Evolutionary conservation across 148 eudicot species (phyloP).

Genomic region (Gaultheria prostrata): DNA sequence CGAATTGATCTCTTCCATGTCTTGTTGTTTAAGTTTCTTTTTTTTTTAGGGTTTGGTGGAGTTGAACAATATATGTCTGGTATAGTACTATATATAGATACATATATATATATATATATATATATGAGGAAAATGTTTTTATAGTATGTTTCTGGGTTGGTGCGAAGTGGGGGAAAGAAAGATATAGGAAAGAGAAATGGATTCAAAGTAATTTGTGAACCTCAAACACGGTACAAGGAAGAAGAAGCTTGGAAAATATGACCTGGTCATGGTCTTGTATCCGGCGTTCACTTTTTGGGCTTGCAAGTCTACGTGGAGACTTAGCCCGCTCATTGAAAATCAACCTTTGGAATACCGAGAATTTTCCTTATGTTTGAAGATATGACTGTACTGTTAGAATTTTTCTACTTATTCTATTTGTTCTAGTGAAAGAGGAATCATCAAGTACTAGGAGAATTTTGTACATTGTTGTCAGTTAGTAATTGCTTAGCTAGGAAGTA

Average conservation of each 20-base stretch:
- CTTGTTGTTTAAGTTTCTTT: background rate
- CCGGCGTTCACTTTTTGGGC: background rate
- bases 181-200: background rate
- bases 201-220: constrained; percentile 39
- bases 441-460: background rate
- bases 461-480: background rate
- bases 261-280: constrained; percentile 44
- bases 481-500: background rate
- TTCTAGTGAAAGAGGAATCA: background rate
- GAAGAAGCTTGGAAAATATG: constrained; percentile 22
- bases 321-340: constrained; percentile 22
- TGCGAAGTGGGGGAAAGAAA: constrained; percentile 4
- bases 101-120: background rate
- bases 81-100: constrained; percentile 17
- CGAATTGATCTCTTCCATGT: constrained; percentile 42
- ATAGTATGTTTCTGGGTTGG: constrained; percentile 11
- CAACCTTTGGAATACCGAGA: constrained; percentile 17
- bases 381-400: background rate
- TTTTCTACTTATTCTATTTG: background rate
- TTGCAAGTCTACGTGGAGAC: constrained; percentile 40
- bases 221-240: constrained; percentile 22
- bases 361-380: constrained; percentile 22
- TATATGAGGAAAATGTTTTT: background rate
- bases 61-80: background rate
- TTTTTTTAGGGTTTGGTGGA: background rate